phyloP scores from a whole-genome alignment of 108 stramenopile genomes.

The Schizochytrium sp. region DNA sequence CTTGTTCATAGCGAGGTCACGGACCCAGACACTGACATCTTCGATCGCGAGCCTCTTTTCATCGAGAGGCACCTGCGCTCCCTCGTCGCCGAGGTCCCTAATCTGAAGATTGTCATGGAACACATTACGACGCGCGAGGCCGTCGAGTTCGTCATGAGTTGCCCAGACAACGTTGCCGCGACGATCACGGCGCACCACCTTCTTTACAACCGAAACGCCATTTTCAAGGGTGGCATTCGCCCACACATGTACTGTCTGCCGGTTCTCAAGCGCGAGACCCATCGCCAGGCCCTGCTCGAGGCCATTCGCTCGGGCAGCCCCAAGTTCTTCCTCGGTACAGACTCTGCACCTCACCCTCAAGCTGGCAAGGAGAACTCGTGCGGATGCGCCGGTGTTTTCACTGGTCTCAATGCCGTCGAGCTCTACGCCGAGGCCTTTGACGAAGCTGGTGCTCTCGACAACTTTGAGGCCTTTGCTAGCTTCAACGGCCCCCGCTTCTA shows the following conservation, averaged over 20 bases:
- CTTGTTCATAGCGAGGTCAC: conserved; percentile 95
- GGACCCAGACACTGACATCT: conserved; percentile 80
- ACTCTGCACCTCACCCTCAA: conserved; percentile 85
- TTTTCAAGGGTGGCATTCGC: conserved; percentile 73
- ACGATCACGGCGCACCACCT: conserved; percentile 96
- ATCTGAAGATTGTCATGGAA: conserved; percentile 92
- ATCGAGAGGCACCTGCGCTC: conserved; percentile 83
- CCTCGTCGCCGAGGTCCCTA: conserved; percentile 67
- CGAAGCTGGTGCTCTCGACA: conserved; percentile 66
- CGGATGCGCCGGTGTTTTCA: conserved; percentile 94
- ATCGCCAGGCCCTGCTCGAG: conserved; percentile 74
- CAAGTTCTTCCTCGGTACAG: conserved; percentile 96
- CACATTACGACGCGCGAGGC: conserved; percentile 81
- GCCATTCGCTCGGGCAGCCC: conserved; percentile 76
- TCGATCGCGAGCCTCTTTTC: conserved; percentile 88
- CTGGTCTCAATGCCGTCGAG: conserved; percentile 84
- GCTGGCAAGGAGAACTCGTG: conserved; percentile 67
- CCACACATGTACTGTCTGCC: conserved; percentile 98
- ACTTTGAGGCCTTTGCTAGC: conserved; percentile 76
- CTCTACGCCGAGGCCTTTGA: conserved; percentile 94
- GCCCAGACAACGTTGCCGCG: conserved; percentile 70
- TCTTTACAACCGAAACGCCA: conserved; percentile 91
- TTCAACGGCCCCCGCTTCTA: conserved; percentile 84
- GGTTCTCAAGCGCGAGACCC: conserved; percentile 87
- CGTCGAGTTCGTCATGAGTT: conserved; percentile 72